Percentiles rank a stretch among this genome's conserved stretches.
These are phyloP conservation scores for Senna tora DNA, from an alignment of 306 rosid genomes.

Conservation along the genomic window DNA sequence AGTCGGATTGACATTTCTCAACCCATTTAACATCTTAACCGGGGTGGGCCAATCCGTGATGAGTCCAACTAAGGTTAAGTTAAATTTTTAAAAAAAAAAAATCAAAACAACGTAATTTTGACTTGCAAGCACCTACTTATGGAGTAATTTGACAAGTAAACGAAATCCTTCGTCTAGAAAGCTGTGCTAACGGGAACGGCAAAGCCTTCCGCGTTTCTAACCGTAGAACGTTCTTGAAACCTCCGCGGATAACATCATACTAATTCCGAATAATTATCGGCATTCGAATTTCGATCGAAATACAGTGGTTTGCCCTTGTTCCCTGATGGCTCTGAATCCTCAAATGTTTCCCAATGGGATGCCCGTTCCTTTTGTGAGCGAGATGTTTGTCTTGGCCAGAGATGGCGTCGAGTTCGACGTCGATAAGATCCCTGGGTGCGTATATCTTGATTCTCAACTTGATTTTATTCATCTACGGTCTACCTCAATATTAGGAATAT, in stretches of 20 bases:
- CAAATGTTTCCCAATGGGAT: slow-evolving; percentile 76
- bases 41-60: too few species aligned
- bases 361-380: slow-evolving; percentile 87
- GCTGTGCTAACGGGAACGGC: background rate
- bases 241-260: background rate
- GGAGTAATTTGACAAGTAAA: too few species aligned
- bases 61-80: too few species aligned
- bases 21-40: too few species aligned
- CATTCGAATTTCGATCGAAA: background rate
- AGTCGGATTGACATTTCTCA: too few species aligned
- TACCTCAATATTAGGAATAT: background rate
- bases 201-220: background rate
- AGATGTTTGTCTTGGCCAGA: slow-evolving; percentile 91
- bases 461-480: background rate
- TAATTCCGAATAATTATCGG: background rate
- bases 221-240: background rate
- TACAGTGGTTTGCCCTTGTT: background rate
- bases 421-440: slow-evolving; percentile 93
- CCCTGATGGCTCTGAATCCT: slow-evolving; percentile 84
- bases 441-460: background rate
- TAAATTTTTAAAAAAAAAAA: too few species aligned
- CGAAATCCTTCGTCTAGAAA: background rate
- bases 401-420: slow-evolving; percentile 92
- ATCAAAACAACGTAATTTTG: too few species aligned
- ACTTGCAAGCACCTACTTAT: too few species aligned